Evolutionary conservation across 2,329 filamentous ascomycete species (phyloP).

Genomic region (Fusarium longipes): DNA sequence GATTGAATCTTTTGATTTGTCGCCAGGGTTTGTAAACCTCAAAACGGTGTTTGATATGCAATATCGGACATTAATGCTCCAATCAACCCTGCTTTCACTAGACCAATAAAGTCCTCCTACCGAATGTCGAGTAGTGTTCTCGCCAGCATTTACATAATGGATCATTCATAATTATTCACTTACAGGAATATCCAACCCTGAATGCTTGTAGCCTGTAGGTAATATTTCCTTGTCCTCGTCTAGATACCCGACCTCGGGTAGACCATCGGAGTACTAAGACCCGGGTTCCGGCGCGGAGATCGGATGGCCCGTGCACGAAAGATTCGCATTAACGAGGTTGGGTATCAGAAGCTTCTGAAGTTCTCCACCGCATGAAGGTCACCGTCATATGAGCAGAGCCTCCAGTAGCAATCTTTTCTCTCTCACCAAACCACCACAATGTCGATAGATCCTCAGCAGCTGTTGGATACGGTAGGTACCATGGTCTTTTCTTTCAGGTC

Average conservation of each 20-base stretch:
- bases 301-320: constrained; percentile 40
- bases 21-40: background rate
- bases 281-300: constrained; percentile 38
- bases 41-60: background rate
- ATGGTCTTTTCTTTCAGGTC: background rate
- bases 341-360: constrained; percentile 41
- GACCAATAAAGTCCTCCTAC: background rate
- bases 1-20: background rate
- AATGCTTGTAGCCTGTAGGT: background rate
- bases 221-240: constrained; percentile 11
- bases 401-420: constrained; percentile 38
- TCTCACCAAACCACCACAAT: constrained; percentile 60
- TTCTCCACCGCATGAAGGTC: constrained; percentile 46
- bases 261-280: constrained; percentile 24
- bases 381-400: constrained; percentile 47
- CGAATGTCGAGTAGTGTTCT: background rate
- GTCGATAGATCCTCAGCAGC: constrained; percentile 83
- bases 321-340: constrained; percentile 37
- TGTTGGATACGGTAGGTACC: constrained; percentile 76
- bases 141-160: background rate
- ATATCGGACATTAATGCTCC: background rate
- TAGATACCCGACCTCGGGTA: constrained; percentile 33
- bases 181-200: background rate
- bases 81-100: background rate
- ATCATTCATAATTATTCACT: background rate